Percentiles rank a stretch among this genome's conserved stretches.
These are phyloP conservation scores for Colletotrichum cuscutae DNA, from an alignment of 2,329 filamentous ascomycete species.

Conservation along the genomic window DNA sequence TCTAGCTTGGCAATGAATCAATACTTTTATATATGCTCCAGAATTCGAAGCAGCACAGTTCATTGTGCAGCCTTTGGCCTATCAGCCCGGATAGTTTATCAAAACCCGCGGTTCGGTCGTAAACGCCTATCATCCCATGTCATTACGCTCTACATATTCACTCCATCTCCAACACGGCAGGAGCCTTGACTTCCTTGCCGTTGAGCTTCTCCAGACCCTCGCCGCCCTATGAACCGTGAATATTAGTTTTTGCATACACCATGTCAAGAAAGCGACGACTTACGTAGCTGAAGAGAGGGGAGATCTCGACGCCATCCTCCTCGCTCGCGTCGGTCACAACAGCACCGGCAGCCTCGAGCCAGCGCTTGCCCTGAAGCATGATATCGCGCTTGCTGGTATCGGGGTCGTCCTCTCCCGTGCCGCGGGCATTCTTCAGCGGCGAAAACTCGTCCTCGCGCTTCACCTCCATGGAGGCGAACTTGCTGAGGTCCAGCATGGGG, in stretches of 20 bases:
- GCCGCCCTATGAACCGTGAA: conserved; percentile 57
- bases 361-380: conserved; percentile 87
- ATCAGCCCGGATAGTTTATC: conserved; percentile 4
- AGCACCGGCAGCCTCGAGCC: conserved; percentile 83
- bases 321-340: conserved; percentile 73
- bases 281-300: conserved; percentile 95
- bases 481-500: conserved; percentile 83
- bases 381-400: conserved; percentile 94
- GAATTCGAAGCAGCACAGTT: background rate
- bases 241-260: conserved; percentile 33
- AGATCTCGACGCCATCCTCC: conserved; percentile 84
- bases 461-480: conserved; percentile 97
- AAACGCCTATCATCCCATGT: conserved; percentile 21
- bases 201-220: conserved; percentile 69
- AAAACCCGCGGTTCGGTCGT: background rate
- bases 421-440: conserved; percentile 89
- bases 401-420: conserved; percentile 90
- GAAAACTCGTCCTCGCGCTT: conserved; percentile 98
- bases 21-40: conserved; percentile 5
- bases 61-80: background rate
- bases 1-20: background rate
- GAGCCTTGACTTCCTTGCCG: conserved; percentile 63
- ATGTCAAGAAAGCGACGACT: conserved; percentile 54
- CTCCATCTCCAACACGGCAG: conserved; percentile 61
- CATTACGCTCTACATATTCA: conserved; percentile 36